Percentiles rank a stretch among this genome's conserved stretches.
Conservation (phyloP, 2,329 filamentous ascomycete genomes). For the Macrophomina pseudophaseolina region DNA sequence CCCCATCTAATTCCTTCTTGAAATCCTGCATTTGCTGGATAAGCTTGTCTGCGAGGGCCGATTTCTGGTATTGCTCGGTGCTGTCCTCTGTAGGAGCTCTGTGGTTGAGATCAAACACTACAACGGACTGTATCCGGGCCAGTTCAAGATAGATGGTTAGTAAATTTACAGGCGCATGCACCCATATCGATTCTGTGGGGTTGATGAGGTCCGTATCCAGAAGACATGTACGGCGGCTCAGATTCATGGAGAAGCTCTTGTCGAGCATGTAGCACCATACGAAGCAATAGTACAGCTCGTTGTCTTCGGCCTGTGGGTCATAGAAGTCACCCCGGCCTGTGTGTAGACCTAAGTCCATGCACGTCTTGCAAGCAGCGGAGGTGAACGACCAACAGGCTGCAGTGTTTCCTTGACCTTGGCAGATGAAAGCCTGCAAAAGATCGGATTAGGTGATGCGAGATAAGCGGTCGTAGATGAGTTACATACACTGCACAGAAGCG, state of each 20-base stretch:
- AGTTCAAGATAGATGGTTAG: conserved; percentile 36
- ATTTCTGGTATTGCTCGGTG: conserved; percentile 29
- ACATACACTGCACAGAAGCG: conserved; percentile 38
- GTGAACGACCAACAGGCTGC: conserved; percentile 40
- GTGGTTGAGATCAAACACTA: conserved; percentile 10
- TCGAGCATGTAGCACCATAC: conserved; percentile 41
- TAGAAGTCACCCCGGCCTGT: conserved; percentile 23
- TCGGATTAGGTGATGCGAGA: background rate
- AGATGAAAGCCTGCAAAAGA: conserved; percentile 35
- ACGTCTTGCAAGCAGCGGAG: conserved; percentile 38
- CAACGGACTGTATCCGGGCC: conserved; percentile 38
- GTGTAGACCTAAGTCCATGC: conserved; percentile 39
- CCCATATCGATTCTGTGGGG: conserved; percentile 32
- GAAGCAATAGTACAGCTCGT: conserved; percentile 35
- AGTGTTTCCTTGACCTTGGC: conserved; percentile 41
- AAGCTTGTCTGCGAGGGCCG: conserved; percentile 26
- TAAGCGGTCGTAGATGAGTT: background rate
- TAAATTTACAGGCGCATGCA: conserved; percentile 31
- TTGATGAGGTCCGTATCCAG: conserved; percentile 33
- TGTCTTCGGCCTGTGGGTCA: background rate
- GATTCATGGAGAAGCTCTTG: conserved; percentile 37
- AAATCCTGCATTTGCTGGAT: background rate
- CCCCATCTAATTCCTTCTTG: background rate
- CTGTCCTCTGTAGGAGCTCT: conserved; percentile 26
- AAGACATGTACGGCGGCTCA: conserved; percentile 36